Evolutionary conservation across 108 stramenopile genomes (phyloP).

Genomic region (Craspedostauros australis): DNA sequence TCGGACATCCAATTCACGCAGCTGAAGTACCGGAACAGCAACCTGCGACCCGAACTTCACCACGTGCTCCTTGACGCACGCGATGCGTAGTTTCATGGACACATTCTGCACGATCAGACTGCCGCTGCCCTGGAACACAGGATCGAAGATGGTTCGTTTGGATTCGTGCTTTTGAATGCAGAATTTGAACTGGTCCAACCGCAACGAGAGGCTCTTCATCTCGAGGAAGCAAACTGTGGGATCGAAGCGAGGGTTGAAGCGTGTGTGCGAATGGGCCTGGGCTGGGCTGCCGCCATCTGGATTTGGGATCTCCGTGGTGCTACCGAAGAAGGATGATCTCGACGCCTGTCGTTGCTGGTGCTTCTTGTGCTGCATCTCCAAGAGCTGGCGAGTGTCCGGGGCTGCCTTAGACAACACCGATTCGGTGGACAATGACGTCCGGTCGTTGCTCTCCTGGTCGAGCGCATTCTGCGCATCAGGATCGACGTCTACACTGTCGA

Average conservation of each 20-base stretch:
- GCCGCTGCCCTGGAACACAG: constrained; percentile 74
- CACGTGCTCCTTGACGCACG: constrained; percentile 56
- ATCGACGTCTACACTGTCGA: neutral
- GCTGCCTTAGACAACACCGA: too few relatives aligned
- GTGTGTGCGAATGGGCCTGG: constrained; percentile 12
- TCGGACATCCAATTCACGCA: constrained; percentile 49
- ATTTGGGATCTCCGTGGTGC: neutral
- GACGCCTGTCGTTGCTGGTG: too few relatives aligned
- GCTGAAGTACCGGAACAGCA: constrained; percentile 49
- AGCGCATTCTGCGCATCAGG: neutral
- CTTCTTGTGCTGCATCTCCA: too few relatives aligned
- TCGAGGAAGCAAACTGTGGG: constrained; percentile 73
- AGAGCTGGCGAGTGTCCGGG: too few relatives aligned
- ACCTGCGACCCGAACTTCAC: too few relatives aligned
- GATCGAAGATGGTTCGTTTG: constrained; percentile 64
- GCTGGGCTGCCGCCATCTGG: neutral
- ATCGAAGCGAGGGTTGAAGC: constrained; percentile 64
- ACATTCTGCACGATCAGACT: constrained; percentile 60
- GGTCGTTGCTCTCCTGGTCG: constrained; percentile 1
- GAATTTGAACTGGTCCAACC: constrained; percentile 65
- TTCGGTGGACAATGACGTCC: too few relatives aligned
- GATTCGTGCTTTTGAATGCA: constrained; percentile 64
- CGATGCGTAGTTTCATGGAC: constrained; percentile 65
- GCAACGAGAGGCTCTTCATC: constrained; percentile 66
- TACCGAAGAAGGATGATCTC: neutral